Evolutionary conservation across 2,329 filamentous ascomycete species (phyloP).

Genomic region (Thelonectria rubi): DNA sequence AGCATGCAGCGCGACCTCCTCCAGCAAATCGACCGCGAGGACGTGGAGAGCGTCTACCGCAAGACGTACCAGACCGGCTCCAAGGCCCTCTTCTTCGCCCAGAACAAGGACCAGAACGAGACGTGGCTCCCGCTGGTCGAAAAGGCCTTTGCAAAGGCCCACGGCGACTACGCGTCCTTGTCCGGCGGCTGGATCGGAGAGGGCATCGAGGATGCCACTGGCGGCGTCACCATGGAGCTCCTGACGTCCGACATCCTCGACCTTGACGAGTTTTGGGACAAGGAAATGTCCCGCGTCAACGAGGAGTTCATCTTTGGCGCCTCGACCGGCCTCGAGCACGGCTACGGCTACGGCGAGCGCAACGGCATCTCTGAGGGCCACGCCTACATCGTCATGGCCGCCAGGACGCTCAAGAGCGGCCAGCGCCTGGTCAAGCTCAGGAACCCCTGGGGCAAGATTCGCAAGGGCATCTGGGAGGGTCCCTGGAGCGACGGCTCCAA

Average conservation of each 20-base stretch:
- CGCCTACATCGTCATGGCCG: slow-evolving; percentile 69
- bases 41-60: slow-evolving; percentile 76
- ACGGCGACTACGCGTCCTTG: slow-evolving; percentile 78
- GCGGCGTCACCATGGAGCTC: slow-evolving; percentile 75
- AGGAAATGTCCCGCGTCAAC: slow-evolving; percentile 83
- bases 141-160: slow-evolving; percentile 86
- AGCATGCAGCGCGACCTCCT: slow-evolving; percentile 78
- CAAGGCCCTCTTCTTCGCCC: slow-evolving; percentile 80
- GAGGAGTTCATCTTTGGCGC: slow-evolving; percentile 82
- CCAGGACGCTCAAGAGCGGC: slow-evolving; percentile 60
- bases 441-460: slow-evolving; percentile 68
- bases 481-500: slow-evolving; percentile 68
- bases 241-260: slow-evolving; percentile 77
- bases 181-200: slow-evolving; percentile 76
- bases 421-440: slow-evolving; percentile 66
- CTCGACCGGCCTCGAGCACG: slow-evolving; percentile 66
- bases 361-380: slow-evolving; percentile 67
- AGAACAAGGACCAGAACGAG: slow-evolving; percentile 79
- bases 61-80: slow-evolving; percentile 79
- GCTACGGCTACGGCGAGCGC: slow-evolving; percentile 68
- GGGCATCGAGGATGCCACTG: slow-evolving; percentile 67
- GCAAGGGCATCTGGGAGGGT: slow-evolving; percentile 68
- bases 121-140: slow-evolving; percentile 85
- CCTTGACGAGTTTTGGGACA: slow-evolving; percentile 83
- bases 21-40: slow-evolving; percentile 77